These are phyloP conservation scores for Phyllosticta paracitricarpa DNA, from an alignment of 2,329 filamentous ascomycete species.

Conservation along the genomic window DNA sequence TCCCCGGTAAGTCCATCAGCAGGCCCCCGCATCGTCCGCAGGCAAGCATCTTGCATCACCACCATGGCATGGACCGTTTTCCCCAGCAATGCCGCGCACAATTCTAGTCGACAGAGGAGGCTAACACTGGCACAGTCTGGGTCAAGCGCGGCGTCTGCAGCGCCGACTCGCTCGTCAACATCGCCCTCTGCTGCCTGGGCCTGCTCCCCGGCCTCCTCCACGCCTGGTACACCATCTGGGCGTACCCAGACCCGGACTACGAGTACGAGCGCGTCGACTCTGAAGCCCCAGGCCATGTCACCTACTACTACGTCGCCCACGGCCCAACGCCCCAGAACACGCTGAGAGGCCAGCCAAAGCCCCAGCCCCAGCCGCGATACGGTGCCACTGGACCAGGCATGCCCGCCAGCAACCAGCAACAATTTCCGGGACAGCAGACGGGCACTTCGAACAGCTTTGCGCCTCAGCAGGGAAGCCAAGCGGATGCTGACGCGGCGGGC, in stretches of 20 bases:
- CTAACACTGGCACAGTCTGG: constrained; percentile 57
- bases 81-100: constrained; percentile 1
- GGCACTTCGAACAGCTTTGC: constrained; percentile 9
- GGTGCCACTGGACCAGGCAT: constrained; percentile 23
- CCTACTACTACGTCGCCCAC: constrained; percentile 59
- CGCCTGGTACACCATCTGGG: constrained; percentile 95
- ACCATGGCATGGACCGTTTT: background rate
- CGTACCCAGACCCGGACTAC: constrained; percentile 77
- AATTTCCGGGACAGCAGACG: constrained; percentile 33
- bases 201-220: constrained; percentile 78
- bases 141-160: constrained; percentile 91
- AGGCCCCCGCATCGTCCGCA: constrained; percentile 15
- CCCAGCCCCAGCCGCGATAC: constrained; percentile 3
- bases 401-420: constrained; percentile 19
- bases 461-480: background rate
- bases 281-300: constrained; percentile 46
- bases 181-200: constrained; percentile 61
- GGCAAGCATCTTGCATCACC: background rate
- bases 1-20: constrained; percentile 38
- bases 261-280: constrained; percentile 53
- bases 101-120: background rate
- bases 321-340: constrained; percentile 16
- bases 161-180: constrained; percentile 88
- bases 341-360: constrained; percentile 8
- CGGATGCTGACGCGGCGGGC: constrained; percentile 13